These are phyloP conservation scores for Sporisorium reilianum DNA, from an alignment of 1,284 basidiomycete species.

Conservation along the genomic window DNA sequence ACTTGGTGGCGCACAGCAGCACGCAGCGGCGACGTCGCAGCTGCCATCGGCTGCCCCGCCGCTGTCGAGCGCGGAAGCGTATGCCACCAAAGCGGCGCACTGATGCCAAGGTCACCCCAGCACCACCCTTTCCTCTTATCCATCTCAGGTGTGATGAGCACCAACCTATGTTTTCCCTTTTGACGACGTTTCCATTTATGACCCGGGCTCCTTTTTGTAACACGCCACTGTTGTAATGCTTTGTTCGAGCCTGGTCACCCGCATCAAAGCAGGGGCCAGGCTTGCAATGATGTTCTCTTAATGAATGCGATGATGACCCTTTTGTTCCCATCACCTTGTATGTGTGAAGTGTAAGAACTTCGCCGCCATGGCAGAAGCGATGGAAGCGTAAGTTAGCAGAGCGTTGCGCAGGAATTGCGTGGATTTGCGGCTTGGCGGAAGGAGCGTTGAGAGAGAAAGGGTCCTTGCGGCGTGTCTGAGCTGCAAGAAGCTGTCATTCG, in stretches of 20 bases:
- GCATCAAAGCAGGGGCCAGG: neutral
- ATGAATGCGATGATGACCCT: slow-evolving; percentile 17
- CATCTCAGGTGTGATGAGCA: neutral
- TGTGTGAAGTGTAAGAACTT: neutral
- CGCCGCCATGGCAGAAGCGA: too few relatives aligned
- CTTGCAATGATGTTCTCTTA: slow-evolving; percentile 3
- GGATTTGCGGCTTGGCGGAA: too few relatives aligned
- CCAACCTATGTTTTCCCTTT: neutral
- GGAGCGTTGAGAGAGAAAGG: too few relatives aligned
- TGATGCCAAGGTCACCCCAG: neutral
- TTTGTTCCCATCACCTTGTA: neutral
- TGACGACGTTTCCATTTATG: neutral
- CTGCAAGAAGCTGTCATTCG: slow-evolving; percentile 8
- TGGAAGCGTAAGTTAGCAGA: neutral
- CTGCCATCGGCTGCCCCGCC: slow-evolving; percentile 9
- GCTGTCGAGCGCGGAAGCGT: slow-evolving; percentile 41
- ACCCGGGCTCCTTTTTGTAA: slow-evolving; percentile 14
- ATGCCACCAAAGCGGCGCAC: slow-evolving; percentile 27
- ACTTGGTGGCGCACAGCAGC: slow-evolving; percentile 1
- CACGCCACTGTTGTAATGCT: slow-evolving; percentile 11
- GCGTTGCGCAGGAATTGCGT: neutral
- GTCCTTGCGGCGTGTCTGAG: too few relatives aligned
- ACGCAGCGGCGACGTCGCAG: neutral
- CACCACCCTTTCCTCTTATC: neutral
- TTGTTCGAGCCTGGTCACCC: neutral